Conservation (phyloP, 2,329 filamentous ascomycete species). For the Aspergillus uvarum region DNA sequence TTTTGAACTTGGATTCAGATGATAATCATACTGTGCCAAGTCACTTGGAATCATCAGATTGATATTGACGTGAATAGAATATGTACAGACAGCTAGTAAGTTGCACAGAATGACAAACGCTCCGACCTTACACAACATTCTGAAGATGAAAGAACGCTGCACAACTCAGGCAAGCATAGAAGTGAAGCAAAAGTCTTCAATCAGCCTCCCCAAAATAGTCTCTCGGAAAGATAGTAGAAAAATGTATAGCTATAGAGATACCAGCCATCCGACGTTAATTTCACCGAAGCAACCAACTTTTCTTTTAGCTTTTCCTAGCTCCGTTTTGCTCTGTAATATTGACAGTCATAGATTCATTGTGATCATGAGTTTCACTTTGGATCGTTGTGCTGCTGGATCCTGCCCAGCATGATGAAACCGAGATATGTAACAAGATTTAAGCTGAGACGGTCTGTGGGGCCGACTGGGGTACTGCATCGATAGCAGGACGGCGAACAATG, state of each 20-base stretch:
- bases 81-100: slow-evolving; percentile 18
- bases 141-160: slow-evolving; percentile 10
- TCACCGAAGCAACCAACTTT: slow-evolving; percentile 10
- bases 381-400: slow-evolving; percentile 10
- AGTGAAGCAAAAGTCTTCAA: not conserved
- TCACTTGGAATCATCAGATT: not conserved
- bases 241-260: slow-evolving; percentile 7
- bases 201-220: not conserved
- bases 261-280: not conserved
- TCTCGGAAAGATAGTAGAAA: not conserved
- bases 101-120: slow-evolving; percentile 17
- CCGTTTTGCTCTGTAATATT: slow-evolving; percentile 6
- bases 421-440: slow-evolving; percentile 17
- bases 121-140: slow-evolving; percentile 22
- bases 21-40: not conserved
- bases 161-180: slow-evolving; percentile 9
- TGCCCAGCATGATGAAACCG: slow-evolving; percentile 10
- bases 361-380: slow-evolving; percentile 16
- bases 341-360: slow-evolving; percentile 18
- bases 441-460: slow-evolving; percentile 31
- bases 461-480: slow-evolving; percentile 42
- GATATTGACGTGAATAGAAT: slow-evolving; percentile 15
- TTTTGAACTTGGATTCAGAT: not conserved
- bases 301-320: not conserved
- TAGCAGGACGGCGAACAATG: slow-evolving; percentile 77